Percentiles rank a stretch among this genome's conserved stretches.
Evolutionary conservation across 2,329 filamentous ascomycete species (phyloP).

Genomic region (Beauveria bassiana): DNA sequence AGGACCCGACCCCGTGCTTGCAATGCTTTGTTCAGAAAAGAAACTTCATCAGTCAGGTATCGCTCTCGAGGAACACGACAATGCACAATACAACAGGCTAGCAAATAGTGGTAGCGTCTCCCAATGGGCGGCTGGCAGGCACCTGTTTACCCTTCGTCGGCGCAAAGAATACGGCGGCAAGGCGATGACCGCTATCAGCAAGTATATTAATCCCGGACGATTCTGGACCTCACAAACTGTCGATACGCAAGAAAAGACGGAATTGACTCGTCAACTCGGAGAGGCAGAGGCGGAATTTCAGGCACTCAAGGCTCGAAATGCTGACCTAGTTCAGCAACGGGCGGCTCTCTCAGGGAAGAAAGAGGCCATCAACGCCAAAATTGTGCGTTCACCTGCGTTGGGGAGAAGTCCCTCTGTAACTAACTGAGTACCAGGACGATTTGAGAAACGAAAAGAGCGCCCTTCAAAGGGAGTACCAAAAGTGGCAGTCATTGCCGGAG

Average conservation of each 20-base stretch:
- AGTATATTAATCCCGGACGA: slow-evolving; percentile 49
- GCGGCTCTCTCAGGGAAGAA: slow-evolving; percentile 35
- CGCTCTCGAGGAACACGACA: slow-evolving; percentile 52
- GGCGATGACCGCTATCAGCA: slow-evolving; percentile 63
- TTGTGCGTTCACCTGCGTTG: slow-evolving; percentile 23
- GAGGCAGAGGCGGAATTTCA: slow-evolving; percentile 30
- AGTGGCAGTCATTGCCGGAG: slow-evolving; percentile 59
- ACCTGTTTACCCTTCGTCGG: slow-evolving; percentile 57
- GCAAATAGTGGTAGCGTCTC: slow-evolving; percentile 48
- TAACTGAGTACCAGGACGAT: slow-evolving; percentile 30
- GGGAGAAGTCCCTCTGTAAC: not conserved
- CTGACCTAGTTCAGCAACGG: slow-evolving; percentile 16
- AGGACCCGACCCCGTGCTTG: slow-evolving; percentile 75
- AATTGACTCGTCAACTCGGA: slow-evolving; percentile 46
- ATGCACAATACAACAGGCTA: slow-evolving; percentile 62
- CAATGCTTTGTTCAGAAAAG: slow-evolving; percentile 75
- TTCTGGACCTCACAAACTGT: slow-evolving; percentile 74
- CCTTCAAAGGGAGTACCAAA: slow-evolving; percentile 57
- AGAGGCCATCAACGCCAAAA: slow-evolving; percentile 20
- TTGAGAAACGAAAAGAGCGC: slow-evolving; percentile 56
- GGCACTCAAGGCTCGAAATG: slow-evolving; percentile 28
- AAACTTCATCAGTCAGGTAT: slow-evolving; percentile 63
- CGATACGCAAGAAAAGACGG: slow-evolving; percentile 56
- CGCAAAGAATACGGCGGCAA: slow-evolving; percentile 73
- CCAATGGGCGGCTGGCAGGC: slow-evolving; percentile 62